phyloP scores from a whole-genome alignment of 345 rosid species.

The Brassica napus region Da-Ae NC_063450.1:49829501-49830000 shows the following conservation, averaged over 20 bases:
- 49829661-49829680: background rate
- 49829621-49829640: background rate
- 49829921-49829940: background rate
- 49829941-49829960: background rate
- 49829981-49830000: constrained; percentile 66
- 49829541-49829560: background rate
- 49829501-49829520: constrained; percentile 6
- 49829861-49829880: background rate
- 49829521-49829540: background rate
- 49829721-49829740: background rate
- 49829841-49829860: constrained; percentile 9
- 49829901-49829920: background rate
- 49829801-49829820: background rate
- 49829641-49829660: background rate
- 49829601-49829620: background rate
- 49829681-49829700: background rate
- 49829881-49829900: background rate
- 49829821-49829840: background rate
- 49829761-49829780: background rate
- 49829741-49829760: background rate
- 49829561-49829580: background rate
- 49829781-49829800: constrained; percentile 4
- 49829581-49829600: background rate
- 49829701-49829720: background rate
- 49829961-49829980: background rate